A percentile compares a stretch with the other conserved stretches of the same genome.
These are phyloP conservation scores for Terfezia boudieri DNA, from an alignment of 495 filamentous ascomycete species.

Conservation along the genomic window DNA sequence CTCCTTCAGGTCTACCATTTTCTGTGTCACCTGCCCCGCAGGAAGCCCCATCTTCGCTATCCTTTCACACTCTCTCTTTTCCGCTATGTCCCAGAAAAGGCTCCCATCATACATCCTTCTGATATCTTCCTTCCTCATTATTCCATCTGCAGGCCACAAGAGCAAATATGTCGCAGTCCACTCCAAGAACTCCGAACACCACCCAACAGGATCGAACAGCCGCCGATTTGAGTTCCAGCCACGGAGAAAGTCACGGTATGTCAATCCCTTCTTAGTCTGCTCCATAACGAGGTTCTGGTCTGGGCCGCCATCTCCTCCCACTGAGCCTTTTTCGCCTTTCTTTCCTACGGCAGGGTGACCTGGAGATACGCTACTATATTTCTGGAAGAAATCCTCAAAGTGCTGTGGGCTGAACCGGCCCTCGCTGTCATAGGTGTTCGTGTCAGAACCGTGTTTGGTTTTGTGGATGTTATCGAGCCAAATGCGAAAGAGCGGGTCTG, in stretches of 20 bases:
- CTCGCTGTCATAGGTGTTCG: constrained; percentile 29
- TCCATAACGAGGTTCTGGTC: not conserved
- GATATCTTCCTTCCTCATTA: constrained; percentile 24
- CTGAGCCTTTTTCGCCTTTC: not conserved
- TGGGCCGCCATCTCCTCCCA: not conserved
- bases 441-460: constrained; percentile 36
- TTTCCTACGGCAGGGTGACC: not conserved
- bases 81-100: constrained; percentile 21
- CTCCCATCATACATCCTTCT: constrained; percentile 23
- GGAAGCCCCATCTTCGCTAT: not conserved
- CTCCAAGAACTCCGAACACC: constrained; percentile 21
- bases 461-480: constrained; percentile 30
- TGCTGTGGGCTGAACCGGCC: constrained; percentile 31
- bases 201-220: constrained; percentile 27
- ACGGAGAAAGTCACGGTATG: constrained; percentile 17
- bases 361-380: constrained; percentile 21
- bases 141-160: constrained; percentile 25
- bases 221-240: constrained; percentile 24
- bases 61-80: constrained; percentile 1
- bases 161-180: constrained; percentile 30
- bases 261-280: constrained; percentile 13
- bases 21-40: not conserved
- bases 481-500: constrained; percentile 31
- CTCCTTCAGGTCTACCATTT: not conserved
- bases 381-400: constrained; percentile 37